These are phyloP conservation scores for Candida cerambycidarum DNA, from an alignment of 805 yeast genomes.

Conservation along the genomic window DNA sequence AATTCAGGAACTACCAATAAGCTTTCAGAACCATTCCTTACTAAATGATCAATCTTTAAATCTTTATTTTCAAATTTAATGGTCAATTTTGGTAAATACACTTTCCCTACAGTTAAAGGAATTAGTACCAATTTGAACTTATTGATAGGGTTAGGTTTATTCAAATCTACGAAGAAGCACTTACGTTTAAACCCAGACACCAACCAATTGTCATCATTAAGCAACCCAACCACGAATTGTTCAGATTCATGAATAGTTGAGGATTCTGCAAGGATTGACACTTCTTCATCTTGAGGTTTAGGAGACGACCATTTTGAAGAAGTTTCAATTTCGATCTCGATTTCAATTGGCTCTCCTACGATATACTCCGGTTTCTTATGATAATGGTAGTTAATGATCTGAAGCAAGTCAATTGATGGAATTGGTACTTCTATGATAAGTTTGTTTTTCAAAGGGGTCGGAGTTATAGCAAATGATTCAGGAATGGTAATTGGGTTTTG, in stretches of 20 bases:
- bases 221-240: constrained; percentile 47
- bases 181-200: constrained; percentile 69
- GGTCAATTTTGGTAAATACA: constrained; percentile 63
- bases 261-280: constrained; percentile 23
- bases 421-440: constrained; percentile 45
- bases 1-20: constrained; percentile 70
- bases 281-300: constrained; percentile 11
- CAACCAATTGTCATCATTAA: constrained; percentile 72
- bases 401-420: constrained; percentile 61
- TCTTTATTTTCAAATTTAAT: constrained; percentile 45
- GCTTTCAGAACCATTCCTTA: constrained; percentile 66
- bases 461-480: background rate
- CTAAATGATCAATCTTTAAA: constrained; percentile 58
- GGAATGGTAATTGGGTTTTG: background rate
- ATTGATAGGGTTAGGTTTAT: constrained; percentile 4
- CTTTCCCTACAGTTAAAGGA: constrained; percentile 75
- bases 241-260: constrained; percentile 19
- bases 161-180: constrained; percentile 39
- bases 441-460: background rate
- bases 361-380: constrained; percentile 43
- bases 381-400: constrained; percentile 50
- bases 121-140: constrained; percentile 50
- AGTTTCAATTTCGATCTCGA: constrained; percentile 44
- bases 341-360: constrained; percentile 64
- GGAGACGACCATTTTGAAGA: constrained; percentile 42